These are phyloP conservation scores for Piper longum DNA, from an alignment of 164 flowering plant species.

Conservation along the genomic window DNA sequence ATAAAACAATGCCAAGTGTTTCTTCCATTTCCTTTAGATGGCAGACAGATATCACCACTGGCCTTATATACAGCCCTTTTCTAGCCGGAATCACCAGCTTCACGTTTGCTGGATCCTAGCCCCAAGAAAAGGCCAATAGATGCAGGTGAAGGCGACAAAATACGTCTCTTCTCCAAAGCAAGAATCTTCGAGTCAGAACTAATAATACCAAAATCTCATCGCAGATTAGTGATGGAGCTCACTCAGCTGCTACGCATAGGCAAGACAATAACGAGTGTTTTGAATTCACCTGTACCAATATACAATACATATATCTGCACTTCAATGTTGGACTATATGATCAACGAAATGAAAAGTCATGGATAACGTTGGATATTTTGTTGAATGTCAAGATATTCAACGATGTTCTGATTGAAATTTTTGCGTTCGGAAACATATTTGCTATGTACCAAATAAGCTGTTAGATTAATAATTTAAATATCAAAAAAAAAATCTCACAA, in stretches of 20 bases:
- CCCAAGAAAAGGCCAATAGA: neutral
- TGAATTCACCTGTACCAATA: neutral
- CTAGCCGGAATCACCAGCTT: neutral
- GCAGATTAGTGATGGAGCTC: neutral
- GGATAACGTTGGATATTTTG: no score
- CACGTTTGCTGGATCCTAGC: neutral
- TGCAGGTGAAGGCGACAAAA: neutral
- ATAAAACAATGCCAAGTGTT: neutral
- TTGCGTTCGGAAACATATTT: no score
- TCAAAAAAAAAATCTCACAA: no score
- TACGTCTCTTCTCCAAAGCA: neutral
- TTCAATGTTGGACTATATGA: no score
- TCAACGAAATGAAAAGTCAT: no score
- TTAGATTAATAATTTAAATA: no score
- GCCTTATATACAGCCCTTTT: neutral
- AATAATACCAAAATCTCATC: neutral
- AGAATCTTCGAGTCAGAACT: neutral
- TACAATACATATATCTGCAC: neutral
- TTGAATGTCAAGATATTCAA: no score
- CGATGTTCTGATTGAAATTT: no score
- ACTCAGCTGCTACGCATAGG: neutral
- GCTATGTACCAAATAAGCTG: no score
- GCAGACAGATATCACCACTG: neutral
- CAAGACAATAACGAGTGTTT: neutral
- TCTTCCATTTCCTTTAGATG: neutral